These are phyloP conservation scores for Vickermania ingenoplastis DNA, from an alignment of 208 protist genomes.

Conservation along the genomic window DNA sequence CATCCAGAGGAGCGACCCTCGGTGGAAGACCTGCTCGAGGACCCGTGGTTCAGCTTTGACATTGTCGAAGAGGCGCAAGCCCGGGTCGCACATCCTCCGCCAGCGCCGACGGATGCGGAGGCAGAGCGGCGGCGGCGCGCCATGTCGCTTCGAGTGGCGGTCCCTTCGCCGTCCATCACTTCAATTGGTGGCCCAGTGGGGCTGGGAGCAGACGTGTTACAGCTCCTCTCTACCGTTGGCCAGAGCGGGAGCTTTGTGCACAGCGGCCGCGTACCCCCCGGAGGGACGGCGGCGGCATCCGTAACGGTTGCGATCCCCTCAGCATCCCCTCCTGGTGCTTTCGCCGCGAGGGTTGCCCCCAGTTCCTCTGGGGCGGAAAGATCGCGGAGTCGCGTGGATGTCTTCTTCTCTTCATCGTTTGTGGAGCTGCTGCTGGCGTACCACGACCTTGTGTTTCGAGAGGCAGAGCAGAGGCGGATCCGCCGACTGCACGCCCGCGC, in stretches of 20 bases:
- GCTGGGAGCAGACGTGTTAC: no score
- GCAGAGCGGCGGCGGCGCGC: background rate
- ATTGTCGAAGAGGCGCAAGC: constrained; percentile 15
- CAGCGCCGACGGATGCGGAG: background rate
- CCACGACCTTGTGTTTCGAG: background rate
- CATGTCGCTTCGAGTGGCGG: no score
- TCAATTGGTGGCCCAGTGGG: no score
- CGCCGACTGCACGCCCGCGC: background rate
- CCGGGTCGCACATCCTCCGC: background rate
- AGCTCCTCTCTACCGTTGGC: no score
- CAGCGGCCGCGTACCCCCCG: no score
- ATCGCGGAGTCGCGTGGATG: background rate
- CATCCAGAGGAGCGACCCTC: constrained; percentile 37
- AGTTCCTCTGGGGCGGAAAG: no score
- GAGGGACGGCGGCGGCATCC: no score
- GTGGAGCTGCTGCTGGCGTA: background rate
- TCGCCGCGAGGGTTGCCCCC: no score
- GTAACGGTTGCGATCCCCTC: no score
- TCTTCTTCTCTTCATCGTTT: background rate
- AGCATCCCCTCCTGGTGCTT: no score
- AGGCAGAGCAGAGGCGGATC: background rate
- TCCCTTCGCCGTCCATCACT: no score
- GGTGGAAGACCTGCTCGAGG: constrained; percentile 44
- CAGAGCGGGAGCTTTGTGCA: no score
- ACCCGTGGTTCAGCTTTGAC: constrained; percentile 67